Conservation (phyloP, 441 rosid species). For the Gossypium trilobum region DNA sequence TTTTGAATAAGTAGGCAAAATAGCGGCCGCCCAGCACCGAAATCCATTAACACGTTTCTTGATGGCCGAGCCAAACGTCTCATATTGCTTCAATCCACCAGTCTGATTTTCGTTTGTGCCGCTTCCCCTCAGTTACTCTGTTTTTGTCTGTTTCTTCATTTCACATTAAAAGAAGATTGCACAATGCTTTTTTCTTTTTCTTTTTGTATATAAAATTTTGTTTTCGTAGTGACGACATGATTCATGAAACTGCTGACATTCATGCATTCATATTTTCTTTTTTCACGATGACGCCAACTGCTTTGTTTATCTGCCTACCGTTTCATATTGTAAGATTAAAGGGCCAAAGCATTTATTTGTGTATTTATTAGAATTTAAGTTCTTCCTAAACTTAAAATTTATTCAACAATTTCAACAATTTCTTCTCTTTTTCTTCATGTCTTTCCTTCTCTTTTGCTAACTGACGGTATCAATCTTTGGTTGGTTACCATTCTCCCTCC, state of each 20-base stretch:
- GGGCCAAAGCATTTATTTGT: too few relatives aligned
- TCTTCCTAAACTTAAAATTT: too few relatives aligned
- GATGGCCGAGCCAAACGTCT: constrained; percentile 19
- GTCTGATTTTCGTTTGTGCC: neutral
- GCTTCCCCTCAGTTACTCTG: neutral
- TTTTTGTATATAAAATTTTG: neutral
- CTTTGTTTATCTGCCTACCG: neutral
- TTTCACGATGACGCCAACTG: neutral
- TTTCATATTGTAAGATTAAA: neutral
- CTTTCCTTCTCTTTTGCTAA: too few relatives aligned
- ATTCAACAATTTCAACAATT: too few relatives aligned
- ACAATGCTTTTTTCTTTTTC: neutral
- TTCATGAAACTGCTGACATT: neutral
- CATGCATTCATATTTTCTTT: neutral
- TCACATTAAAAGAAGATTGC: neutral
- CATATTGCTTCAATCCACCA: neutral
- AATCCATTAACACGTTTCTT: constrained; percentile 17
- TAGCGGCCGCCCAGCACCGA: constrained; percentile 4
- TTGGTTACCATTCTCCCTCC: too few relatives aligned
- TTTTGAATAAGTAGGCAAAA: neutral
- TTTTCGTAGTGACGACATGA: neutral
- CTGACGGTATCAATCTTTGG: too few relatives aligned
- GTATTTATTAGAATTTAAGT: too few relatives aligned
- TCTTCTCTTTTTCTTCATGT: too few relatives aligned
- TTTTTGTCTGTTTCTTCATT: neutral